These are phyloP conservation scores for Dendrobium officinale DNA, from an alignment of 106 monocot genomes.

Conservation along the genomic window DNA sequence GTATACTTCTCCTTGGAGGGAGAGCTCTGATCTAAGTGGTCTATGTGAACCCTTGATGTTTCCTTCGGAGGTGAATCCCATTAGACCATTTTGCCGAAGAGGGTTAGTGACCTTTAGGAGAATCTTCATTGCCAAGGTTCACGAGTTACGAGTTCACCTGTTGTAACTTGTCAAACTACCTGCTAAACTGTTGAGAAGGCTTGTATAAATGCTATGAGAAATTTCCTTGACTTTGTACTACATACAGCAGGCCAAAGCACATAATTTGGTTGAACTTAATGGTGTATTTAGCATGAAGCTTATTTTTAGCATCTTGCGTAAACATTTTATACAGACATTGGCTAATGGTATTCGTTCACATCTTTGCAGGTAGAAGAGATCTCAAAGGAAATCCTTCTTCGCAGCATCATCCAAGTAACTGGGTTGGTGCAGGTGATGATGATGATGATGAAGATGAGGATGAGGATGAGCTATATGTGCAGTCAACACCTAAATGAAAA, in stretches of 20 bases:
- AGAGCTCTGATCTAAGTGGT: no score
- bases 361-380: slow-evolving; percentile 28
- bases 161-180: no score
- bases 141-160: no score
- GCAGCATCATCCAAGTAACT: slow-evolving; percentile 64
- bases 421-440: no score
- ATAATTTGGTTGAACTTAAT: slow-evolving; percentile 30
- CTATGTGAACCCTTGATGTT: no score
- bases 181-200: no score
- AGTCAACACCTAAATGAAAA: slow-evolving; percentile 54
- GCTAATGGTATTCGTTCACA: neutral
- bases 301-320: neutral
- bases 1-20: no score
- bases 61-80: no score
- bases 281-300: slow-evolving; percentile 24
- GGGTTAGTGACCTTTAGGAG: no score
- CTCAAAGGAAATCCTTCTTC: slow-evolving; percentile 24
- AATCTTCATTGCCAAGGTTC: no score
- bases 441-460: slow-evolving; percentile 56
- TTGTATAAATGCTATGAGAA: neutral
- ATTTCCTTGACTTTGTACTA: slow-evolving; percentile 36
- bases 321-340: neutral
- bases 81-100: no score
- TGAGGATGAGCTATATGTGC: slow-evolving; percentile 56
- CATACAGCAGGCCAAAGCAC: slow-evolving; percentile 25